phyloP scores from a whole-genome alignment of 169 alveolate genomes.

The Plasmodium coatneyi region DNA sequence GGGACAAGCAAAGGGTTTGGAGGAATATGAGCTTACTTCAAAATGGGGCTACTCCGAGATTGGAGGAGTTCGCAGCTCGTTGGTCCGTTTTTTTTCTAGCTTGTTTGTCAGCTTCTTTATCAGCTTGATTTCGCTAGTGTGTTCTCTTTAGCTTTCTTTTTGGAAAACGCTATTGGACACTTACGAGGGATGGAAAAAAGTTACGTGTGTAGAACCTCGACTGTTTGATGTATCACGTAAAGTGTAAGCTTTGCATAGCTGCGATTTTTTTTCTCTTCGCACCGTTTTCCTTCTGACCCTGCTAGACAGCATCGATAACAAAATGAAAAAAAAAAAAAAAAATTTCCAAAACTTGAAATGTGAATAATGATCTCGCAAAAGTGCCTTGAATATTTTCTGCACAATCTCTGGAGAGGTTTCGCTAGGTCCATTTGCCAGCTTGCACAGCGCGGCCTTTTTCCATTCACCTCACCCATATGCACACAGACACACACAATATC shows the following conservation, averaged over 20 bases:
- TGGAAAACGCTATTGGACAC: neutral
- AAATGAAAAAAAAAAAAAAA: neutral
- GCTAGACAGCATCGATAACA: neutral
- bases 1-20: neutral
- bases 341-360: neutral
- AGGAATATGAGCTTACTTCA: neutral
- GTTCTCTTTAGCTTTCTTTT: neutral
- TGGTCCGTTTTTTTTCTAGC: neutral
- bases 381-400: neutral
- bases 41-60: neutral
- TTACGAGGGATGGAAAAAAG: neutral
- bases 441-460: neutral
- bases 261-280: neutral
- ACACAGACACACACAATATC: neutral
- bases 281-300: neutral
- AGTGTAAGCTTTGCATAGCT: neutral
- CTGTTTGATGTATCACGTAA: neutral
- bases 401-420: neutral
- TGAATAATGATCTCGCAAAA: neutral
- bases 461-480: neutral
- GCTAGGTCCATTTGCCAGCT: neutral
- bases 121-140: neutral
- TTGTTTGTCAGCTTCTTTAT: neutral
- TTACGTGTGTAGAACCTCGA: neutral
- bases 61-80: neutral